A percentile compares a stretch with the other conserved stretches of the same genome.
These are phyloP conservation scores for Linnemannia hyalina DNA, from an alignment of 192 early-diverging fungal species.

Conservation along the genomic window DNA sequence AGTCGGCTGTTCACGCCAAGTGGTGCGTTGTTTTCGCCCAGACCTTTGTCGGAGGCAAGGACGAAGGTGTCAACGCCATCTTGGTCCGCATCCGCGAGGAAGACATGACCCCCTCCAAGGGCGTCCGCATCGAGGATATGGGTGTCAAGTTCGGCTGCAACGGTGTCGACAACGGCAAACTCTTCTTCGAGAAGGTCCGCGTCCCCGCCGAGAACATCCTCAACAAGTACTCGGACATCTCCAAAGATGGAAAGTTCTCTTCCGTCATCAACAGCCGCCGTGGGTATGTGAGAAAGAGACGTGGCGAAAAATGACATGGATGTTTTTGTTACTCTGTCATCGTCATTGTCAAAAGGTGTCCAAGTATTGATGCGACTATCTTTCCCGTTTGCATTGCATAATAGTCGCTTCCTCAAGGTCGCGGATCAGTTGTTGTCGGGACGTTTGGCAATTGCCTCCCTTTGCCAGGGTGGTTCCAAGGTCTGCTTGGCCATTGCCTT, in stretches of 20 bases:
- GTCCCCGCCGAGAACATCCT: conserved; percentile 75
- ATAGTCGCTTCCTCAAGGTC: conserved; percentile 80
- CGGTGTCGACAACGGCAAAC: conserved; percentile 83
- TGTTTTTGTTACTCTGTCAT: neutral
- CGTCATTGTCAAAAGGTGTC: neutral
- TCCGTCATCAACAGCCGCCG: conserved; percentile 69
- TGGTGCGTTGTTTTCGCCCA: conserved; percentile 83
- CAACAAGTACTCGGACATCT: conserved; percentile 77
- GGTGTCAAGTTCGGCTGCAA: conserved; percentile 78
- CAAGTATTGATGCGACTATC: neutral
- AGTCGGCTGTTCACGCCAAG: conserved; percentile 77
- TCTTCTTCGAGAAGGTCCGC: conserved; percentile 65
- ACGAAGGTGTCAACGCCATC: conserved; percentile 81
- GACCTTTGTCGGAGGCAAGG: conserved; percentile 74
- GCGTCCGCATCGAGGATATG: conserved; percentile 83
- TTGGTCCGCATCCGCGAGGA: conserved; percentile 82
- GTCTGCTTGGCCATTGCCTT: conserved; percentile 74
- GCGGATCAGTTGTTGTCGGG: conserved; percentile 83
- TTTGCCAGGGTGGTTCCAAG: conserved; percentile 78
- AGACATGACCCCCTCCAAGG: conserved; percentile 71
- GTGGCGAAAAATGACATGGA: too few species aligned
- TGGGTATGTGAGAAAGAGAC: conserved; percentile 33
- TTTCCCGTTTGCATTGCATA: neutral
- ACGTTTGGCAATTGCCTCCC: conserved; percentile 76
- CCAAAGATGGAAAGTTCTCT: conserved; percentile 66